phyloP scores from a whole-genome alignment of 2,329 filamentous ascomycete genomes.

The Ophiostoma sp. region DNA sequence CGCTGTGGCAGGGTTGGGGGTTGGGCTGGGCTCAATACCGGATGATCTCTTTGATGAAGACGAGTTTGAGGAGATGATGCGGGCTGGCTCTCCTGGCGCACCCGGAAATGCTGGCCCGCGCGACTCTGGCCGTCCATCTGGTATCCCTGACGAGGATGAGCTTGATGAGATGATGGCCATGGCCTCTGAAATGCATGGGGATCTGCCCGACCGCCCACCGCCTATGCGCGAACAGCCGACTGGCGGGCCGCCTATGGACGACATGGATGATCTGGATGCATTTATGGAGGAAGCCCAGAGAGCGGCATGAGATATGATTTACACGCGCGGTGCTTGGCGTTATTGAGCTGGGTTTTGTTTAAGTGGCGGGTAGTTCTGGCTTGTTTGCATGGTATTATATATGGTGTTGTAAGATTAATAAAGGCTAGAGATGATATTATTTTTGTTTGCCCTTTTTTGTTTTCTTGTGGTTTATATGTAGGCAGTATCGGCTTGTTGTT shows the following conservation, averaged over 20 bases:
- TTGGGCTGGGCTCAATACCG: constrained; percentile 33
- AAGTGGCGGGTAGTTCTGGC: neutral
- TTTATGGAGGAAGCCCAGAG: constrained; percentile 39
- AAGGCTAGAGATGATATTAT: neutral
- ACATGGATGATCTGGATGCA: constrained; percentile 43
- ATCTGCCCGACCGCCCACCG: constrained; percentile 20
- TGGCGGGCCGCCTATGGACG: constrained; percentile 28
- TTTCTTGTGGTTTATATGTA: too few species aligned
- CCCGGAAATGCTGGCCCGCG: neutral
- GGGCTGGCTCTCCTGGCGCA: neutral
- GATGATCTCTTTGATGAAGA: constrained; percentile 42
- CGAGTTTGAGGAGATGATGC: constrained; percentile 20
- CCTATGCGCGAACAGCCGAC: constrained; percentile 22
- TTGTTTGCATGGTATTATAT: neutral
- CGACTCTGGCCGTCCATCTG: neutral
- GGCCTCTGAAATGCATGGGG: constrained; percentile 34
- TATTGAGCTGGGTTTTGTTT: neutral
- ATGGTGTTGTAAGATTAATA: neutral
- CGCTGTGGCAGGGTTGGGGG: neutral
- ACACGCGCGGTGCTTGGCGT: neutral
- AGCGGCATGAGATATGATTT: constrained; percentile 13
- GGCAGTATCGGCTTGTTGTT: too few species aligned
- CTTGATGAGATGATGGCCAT: constrained; percentile 51
- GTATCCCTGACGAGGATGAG: constrained; percentile 43
- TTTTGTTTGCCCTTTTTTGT: too few species aligned